phyloP scores from a whole-genome alignment of 768 basidiomycete genomes.

The Lentinula sp. region DNA sequence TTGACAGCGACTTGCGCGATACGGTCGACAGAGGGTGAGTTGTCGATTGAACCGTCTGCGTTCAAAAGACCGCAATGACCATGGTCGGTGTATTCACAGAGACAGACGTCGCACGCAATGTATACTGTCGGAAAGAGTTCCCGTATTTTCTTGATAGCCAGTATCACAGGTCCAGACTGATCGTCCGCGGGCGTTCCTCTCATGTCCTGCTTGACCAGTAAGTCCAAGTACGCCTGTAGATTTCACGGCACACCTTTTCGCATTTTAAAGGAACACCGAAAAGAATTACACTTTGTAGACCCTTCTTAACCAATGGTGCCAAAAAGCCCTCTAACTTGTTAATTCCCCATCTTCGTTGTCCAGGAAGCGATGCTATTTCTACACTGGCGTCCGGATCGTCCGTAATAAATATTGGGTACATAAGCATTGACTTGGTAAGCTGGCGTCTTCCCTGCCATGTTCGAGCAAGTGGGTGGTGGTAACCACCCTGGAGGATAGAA shows the following conservation, averaged over 20 bases:
- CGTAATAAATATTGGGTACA: constrained; percentile 98
- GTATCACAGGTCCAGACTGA: constrained; percentile 85
- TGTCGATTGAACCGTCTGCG: constrained; percentile 71
- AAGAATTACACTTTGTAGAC: constrained; percentile 85
- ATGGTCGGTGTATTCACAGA: constrained; percentile 99
- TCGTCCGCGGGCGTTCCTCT: constrained; percentile 89
- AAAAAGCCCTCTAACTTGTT: constrained; percentile 87
- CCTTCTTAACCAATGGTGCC: constrained; percentile 82
- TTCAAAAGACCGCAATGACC: constrained; percentile 90
- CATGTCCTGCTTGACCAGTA: constrained; percentile 50
- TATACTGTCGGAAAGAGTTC: constrained; percentile 77
- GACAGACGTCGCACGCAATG: constrained; percentile 92
- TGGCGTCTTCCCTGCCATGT: constrained; percentile 79
- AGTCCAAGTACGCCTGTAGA: not conserved
- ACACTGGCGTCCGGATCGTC: constrained; percentile 87
- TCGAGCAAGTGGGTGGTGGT: constrained; percentile 85
- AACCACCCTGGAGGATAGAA: constrained; percentile 87
- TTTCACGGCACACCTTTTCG: constrained; percentile 48
- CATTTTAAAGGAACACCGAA: constrained; percentile 89
- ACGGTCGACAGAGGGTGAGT: constrained; percentile 72
- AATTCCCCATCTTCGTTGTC: constrained; percentile 92
- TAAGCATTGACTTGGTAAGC: constrained; percentile 89
- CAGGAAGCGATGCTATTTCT: constrained; percentile 72
- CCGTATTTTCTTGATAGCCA: constrained; percentile 77
- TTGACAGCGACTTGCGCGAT: constrained; percentile 88